phyloP scores from a whole-genome alignment of 2,329 filamentous ascomycete genomes.

The Pestalotiopsis sp. region DNA sequence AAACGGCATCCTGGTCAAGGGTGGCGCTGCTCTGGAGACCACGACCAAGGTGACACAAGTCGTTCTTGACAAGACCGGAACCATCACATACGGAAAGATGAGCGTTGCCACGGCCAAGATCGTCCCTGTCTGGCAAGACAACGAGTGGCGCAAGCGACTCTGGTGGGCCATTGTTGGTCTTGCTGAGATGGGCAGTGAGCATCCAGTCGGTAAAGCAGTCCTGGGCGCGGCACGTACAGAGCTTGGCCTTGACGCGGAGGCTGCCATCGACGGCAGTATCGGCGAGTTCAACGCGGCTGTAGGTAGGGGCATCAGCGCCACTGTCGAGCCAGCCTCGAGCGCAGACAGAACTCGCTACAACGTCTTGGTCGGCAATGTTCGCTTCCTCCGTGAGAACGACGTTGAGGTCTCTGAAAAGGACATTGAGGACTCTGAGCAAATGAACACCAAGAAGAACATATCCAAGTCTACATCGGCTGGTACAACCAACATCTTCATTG shows the following conservation, averaged over 20 bases:
- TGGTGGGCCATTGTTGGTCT: conserved; percentile 98
- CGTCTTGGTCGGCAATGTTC: conserved; percentile 81
- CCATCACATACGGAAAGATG: conserved; percentile 93
- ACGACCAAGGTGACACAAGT: conserved; percentile 88
- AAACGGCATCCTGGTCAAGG: conserved; percentile 96
- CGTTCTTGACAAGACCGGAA: conserved; percentile 94
- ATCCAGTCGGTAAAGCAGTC: conserved; percentile 91
- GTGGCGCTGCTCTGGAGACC: conserved; percentile 86
- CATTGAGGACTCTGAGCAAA: conserved; percentile 61
- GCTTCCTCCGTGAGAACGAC: conserved; percentile 71
- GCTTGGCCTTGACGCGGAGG: conserved; percentile 71
- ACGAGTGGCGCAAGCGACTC: conserved; percentile 66
- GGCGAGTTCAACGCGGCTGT: conserved; percentile 83
- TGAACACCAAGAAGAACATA: conserved; percentile 47
- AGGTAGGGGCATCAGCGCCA: conserved; percentile 80
- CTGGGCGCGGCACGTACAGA: conserved; percentile 72
- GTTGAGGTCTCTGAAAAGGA: conserved; percentile 66
- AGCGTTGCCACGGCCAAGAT: conserved; percentile 75
- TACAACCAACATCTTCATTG: conserved; percentile 88
- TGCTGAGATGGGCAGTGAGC: conserved; percentile 94
- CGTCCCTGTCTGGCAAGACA: conserved; percentile 67
- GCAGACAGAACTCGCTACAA: conserved; percentile 71
- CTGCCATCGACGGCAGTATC: conserved; percentile 76
- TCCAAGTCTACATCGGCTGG: conserved; percentile 54
- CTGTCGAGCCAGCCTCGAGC: conserved; percentile 73